Evolutionary conservation across 305 asterid species (phyloP).

Genomic region (Solanum hybrid): DNA sequence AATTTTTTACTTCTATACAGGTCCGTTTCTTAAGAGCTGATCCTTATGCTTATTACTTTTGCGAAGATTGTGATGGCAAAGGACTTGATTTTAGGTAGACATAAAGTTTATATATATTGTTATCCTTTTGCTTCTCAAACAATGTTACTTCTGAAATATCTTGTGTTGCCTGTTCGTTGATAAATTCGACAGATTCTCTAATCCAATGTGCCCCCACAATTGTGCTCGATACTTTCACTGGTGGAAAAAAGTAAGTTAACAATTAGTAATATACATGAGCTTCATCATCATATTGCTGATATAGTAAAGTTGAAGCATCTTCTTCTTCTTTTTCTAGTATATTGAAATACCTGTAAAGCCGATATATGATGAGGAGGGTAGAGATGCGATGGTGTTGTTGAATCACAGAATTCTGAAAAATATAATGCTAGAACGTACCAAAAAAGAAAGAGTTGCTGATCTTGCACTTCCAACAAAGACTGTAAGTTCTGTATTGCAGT

Average conservation of each 20-base stretch:
- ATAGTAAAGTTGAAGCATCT: not conserved
- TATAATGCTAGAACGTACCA: not conserved
- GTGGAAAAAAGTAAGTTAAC: not conserved
- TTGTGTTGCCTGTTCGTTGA: not conserved
- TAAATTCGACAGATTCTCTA: slow-evolving; percentile 27
- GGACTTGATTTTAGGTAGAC: slow-evolving; percentile 64
- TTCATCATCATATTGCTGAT: not conserved
- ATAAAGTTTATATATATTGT: slow-evolving; percentile 2
- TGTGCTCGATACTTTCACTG: not conserved
- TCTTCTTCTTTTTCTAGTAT: not conserved
- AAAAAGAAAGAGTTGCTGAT: not conserved
- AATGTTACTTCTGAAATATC: not conserved
- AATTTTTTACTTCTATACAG: not conserved
- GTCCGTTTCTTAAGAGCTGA: slow-evolving; percentile 17
- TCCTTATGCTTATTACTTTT: slow-evolving; percentile 78
- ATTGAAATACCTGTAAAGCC: not conserved
- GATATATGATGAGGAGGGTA: not conserved
- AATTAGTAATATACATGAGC: not conserved
- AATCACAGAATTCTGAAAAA: not conserved
- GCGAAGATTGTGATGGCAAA: slow-evolving; percentile 87
- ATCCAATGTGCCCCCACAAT: not conserved
- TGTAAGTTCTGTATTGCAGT: not conserved
- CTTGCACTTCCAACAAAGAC: not conserved
- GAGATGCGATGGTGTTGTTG: not conserved
- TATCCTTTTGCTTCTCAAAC: not conserved